These are phyloP conservation scores for Colletotrichum orchidophilum DNA, from an alignment of 2,329 filamentous ascomycete genomes.

Conservation along the genomic window DNA sequence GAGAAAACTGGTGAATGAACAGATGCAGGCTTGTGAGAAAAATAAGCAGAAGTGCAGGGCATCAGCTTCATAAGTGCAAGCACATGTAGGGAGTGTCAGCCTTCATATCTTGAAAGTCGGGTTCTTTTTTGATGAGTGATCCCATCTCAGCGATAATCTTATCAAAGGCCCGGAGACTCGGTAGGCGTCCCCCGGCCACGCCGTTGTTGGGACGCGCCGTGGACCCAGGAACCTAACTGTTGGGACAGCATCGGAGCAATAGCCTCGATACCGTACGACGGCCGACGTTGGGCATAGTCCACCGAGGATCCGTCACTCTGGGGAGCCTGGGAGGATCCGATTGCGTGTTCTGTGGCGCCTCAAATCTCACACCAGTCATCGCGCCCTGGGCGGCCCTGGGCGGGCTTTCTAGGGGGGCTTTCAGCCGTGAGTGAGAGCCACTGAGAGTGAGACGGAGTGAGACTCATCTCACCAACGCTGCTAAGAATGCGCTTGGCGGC, in stretches of 20 bases:
- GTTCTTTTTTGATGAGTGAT: background rate
- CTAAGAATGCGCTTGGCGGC: background rate
- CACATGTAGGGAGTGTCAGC: background rate
- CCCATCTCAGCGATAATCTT: background rate
- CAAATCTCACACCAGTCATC: background rate
- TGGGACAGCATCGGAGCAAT: background rate
- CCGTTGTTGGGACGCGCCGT: background rate
- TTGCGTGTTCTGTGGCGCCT: background rate
- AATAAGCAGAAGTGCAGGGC: too few relatives aligned
- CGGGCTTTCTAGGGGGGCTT: background rate
- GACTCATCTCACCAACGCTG: background rate
- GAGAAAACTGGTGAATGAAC: background rate
- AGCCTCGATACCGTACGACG: background rate
- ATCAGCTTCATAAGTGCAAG: background rate
- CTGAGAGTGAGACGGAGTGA: background rate
- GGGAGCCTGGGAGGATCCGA: background rate
- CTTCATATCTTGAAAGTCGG: background rate
- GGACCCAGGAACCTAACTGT: background rate
- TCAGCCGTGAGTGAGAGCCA: background rate
- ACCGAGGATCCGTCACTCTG: background rate
- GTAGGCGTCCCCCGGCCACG: background rate
- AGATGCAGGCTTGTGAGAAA: background rate
- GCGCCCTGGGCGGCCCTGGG: too few relatives aligned
- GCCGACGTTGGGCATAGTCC: background rate
- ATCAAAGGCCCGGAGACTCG: background rate